Base-by-base conservation (phyloP, 805 yeast genomes). In the Starmerella davenportii region DNA sequence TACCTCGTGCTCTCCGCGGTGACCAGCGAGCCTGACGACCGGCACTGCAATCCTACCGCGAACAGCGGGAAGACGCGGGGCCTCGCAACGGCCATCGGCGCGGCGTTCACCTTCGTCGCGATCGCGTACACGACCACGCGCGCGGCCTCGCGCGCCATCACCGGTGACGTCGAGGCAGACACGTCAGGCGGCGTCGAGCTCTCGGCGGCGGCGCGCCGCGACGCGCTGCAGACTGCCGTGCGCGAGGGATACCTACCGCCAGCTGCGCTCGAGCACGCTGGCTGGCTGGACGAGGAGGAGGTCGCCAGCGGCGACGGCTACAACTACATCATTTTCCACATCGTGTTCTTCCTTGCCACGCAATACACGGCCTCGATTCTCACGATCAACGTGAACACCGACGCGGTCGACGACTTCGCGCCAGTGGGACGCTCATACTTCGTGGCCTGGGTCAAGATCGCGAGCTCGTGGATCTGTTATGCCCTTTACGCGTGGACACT, bases 371-470 rank as follows among this genome's bases (percentile, higher is more conserved):
- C 96, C 1, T 82, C 95, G 1, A 64, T 90, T 43, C 65, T 90
- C 40, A 90, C 98, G 0, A 79, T 87, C 59, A 87, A 85, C 52
- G 95, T 90, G 25, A 74, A 79, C 37, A 75, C 72, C 42, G 90
- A 78, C 51, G 78, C 76, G 43, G 69, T 72, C 38, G 94, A 93
- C 3, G 90, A 82, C 43, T 90, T 90, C 52, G 75, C 82, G 9
- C 98, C 98, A 0, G 96, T 90, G 7, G 99, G 99, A 0, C 67
- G 98, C 52, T 87, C 98, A 0, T 85, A 87, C 58, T 90, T 87
- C 56, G 77, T 87, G 48, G 74, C 93, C 4, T 84, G 95, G 94
- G 82, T 87, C 36, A 90, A 90, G 59, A 80, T 90, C 41, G 65
- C 79, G 15, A 76, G 92, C 53, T 79, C 95, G 1, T 84, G 95